Evolutionary conservation across 805 yeast genomes (phyloP).

Genomic region (Maudiozyma bulderi): DNA sequence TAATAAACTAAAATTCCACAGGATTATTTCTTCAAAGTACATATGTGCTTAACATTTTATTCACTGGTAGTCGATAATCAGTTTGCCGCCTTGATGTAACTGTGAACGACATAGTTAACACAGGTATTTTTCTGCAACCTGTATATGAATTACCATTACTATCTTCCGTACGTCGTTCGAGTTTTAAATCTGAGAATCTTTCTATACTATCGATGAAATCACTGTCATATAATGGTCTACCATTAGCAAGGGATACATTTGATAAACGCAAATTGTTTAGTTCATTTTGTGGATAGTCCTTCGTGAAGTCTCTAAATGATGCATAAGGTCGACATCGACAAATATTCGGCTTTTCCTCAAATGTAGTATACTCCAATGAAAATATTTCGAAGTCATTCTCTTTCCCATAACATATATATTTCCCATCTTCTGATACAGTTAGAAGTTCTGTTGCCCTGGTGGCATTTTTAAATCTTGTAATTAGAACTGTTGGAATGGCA

Average conservation of each 20-base stretch:
- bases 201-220: too few species aligned
- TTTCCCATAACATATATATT: conserved; percentile 18
- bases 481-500: conserved; percentile 2
- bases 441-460: conserved; percentile 15
- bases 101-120: not conserved
- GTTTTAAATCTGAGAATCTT: too few species aligned
- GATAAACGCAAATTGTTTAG: not conserved
- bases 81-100: not conserved
- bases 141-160: too few species aligned
- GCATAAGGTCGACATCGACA: conserved; percentile 4
- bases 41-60: not conserved
- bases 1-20: not conserved
- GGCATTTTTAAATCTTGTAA: conserved; percentile 12
- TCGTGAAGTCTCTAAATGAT: conserved; percentile 1
- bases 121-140: not conserved
- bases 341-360: not conserved
- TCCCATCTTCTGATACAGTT: conserved; percentile 11
- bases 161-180: too few species aligned
- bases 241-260: not conserved
- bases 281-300: not conserved
- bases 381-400: conserved; percentile 18
- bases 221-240: too few species aligned
- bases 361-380: conserved; percentile 4
- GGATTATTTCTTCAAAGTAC: not conserved
- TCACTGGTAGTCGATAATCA: not conserved